Base-by-base conservation (phyloP, 2,329 filamentous ascomycete genomes). In the Didymellaceae sp. region DNA sequence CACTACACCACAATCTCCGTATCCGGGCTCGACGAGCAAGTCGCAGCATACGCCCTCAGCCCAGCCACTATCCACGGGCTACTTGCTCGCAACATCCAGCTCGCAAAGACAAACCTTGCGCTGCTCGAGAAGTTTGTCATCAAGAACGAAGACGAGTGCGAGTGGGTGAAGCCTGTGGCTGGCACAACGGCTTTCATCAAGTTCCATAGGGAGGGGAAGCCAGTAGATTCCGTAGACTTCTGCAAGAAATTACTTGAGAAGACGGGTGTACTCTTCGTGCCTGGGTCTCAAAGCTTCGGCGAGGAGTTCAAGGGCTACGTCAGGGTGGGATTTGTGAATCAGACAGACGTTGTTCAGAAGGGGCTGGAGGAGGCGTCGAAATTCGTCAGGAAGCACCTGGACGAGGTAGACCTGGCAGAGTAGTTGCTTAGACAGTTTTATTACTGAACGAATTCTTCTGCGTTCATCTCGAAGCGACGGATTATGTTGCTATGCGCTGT, bases 1-100 rank as follows among this genome's bases (percentile, higher is more conserved):
- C 87, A 94, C 70, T 95, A 94, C 76, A 95, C 90, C 3, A 91
- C 89, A 20, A 95, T 95, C 63, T 89, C 87, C 30, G 90, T 95
- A 0, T 89, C 88, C n/a, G 85, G 87, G 65, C 76, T 96, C 6
- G 90, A 95, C 68, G 90, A 96, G 68, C 82, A 83, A 40, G 79
- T 96, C 9, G 91, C 90, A 2, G 82, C 83, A 21, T 93, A 86
- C 65, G 91, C 91, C 0, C 76, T 96, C 6, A 82, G 83, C 9
- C 75, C 82, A 1, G 75, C 78, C 25, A 86, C 87, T 16, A 82
- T 91, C n/a, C 79, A 87, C 55, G 76, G 74, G 9, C 74, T 91
- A 2, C 77, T 90, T 2, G 77, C 75, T 3, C 78, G 86, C 13
- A 91, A 91, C 62, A 80, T 86, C 35, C 75, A 77, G 20, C 79